Evolutionary conservation across 768 basidiomycete genomes (phyloP), one percentile per base, ranked within the genome.

Genomic region (Tulasnella sp.): DNA sequence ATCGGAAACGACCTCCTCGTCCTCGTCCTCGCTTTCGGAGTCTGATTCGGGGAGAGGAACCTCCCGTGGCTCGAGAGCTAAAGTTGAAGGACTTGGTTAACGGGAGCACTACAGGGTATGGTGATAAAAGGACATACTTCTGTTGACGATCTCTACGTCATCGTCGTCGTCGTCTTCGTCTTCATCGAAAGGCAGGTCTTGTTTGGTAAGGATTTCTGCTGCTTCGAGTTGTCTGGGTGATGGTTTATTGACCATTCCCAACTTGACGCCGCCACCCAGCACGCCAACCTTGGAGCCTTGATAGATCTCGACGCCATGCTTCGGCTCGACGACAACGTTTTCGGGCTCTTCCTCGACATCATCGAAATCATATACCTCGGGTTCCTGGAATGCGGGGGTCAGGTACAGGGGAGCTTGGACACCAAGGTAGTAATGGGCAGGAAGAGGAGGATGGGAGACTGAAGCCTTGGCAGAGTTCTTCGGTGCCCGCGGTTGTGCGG

Each of bases 201-300:
- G 23, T 11, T 51, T 32, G 51, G 46, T 71, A 13, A 23, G 29
- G 20, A 37, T 18, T 37, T 44, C 74, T 18, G 48, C 26, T 26
- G 74, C 32, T 5, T 18, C 48, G 29, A 29, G 26, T 29, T 29
- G 23, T n/a, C 37, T 26, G 23, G 55, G 61, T 15, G 74, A 57
- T 15, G 70, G 39, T 29, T 70, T 40, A 35, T 70, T 70, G 23
- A 16, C 29, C n/a, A 42, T 40, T 13, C 76, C 76, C 16, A 77
- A 39, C 76, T 77, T 77, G 32, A 77, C 76, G 16, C 76, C 76
- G 18, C 76, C 76, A 23, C 76, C 76, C 16, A 77, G 76, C 5
- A 77, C 76, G 18, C 76, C 76, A 61, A 77, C 76, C 48, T 77
- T 77, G 15, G 37, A 44, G 70, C 76, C 57, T 70, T 71, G 57